These are phyloP conservation scores for Conticribra guillardii DNA, from an alignment of 108 stramenopile genomes.

Conservation along the genomic window DNA sequence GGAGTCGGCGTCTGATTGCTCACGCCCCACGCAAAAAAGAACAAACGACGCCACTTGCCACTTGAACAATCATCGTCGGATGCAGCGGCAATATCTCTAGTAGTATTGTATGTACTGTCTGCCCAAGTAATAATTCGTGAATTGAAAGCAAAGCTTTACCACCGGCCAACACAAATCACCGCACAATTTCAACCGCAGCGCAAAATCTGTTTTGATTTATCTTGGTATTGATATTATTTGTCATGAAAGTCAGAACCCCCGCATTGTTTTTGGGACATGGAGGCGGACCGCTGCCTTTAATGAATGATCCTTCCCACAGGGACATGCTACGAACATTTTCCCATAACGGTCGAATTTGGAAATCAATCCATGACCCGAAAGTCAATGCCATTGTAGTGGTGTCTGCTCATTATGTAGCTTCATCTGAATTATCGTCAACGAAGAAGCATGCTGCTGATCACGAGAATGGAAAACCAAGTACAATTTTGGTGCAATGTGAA, in stretches of 20 bases:
- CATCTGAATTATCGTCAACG: background rate
- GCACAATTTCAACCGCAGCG: background rate
- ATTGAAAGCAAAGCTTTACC: too few relatives aligned
- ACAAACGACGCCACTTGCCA: too few relatives aligned
- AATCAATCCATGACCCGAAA: background rate
- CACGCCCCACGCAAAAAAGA: too few relatives aligned
- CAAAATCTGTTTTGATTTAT: background rate
- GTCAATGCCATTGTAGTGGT: conserved; percentile 2
- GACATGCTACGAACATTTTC: background rate
- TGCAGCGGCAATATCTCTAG: too few relatives aligned
- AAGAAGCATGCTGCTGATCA: background rate
- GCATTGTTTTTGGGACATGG: background rate
- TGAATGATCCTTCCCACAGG: background rate
- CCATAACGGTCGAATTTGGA: background rate
- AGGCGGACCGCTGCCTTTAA: background rate
- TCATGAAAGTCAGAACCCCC: background rate
- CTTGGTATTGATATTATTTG: background rate
- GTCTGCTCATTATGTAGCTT: conserved; percentile 15
- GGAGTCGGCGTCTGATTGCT: too few relatives aligned
- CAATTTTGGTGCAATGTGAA: background rate
- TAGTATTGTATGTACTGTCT: too few relatives aligned
- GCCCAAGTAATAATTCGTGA: too few relatives aligned
- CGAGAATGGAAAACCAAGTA: background rate
- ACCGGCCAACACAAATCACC: too few relatives aligned
- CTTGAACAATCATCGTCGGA: too few relatives aligned